Percentiles rank a stretch among this genome's conserved stretches.
Evolutionary conservation across 768 basidiomycete genomes (phyloP).

Genomic region (Clitopilus hobsonii): DNA sequence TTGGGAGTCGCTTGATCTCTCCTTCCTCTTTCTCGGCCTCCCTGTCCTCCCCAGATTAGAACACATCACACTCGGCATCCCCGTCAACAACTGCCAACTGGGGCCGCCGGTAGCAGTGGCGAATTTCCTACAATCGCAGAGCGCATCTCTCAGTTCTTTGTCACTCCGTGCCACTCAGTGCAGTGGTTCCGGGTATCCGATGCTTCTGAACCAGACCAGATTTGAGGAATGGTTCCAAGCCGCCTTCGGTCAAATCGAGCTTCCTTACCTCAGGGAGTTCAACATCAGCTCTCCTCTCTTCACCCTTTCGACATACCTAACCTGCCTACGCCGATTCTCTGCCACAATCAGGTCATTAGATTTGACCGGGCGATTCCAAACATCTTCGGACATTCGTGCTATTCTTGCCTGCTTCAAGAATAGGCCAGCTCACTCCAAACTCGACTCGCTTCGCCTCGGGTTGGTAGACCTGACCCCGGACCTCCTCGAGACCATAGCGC

Average conservation of each 20-base stretch:
- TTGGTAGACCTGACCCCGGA: slow-evolving; percentile 36
- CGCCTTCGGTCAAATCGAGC: slow-evolving; percentile 21
- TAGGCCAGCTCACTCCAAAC: slow-evolving; percentile 12
- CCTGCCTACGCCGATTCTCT: slow-evolving; percentile 28
- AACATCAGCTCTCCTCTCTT: slow-evolving; percentile 31
- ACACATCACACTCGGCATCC: slow-evolving; percentile 34
- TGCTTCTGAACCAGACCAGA: slow-evolving; percentile 18
- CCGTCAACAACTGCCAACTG: slow-evolving; percentile 35
- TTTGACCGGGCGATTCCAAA: slow-evolving; percentile 34
- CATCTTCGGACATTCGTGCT: slow-evolving; percentile 28
- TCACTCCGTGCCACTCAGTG: slow-evolving; percentile 38
- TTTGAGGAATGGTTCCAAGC: slow-evolving; percentile 31
- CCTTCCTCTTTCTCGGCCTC: slow-evolving; percentile 34
- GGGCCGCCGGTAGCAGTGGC: slow-evolving; percentile 33
- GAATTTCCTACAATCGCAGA: slow-evolving; percentile 31
- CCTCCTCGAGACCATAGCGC: slow-evolving; percentile 36
- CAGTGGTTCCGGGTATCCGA: slow-evolving; percentile 26
- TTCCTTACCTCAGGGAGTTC: slow-evolving; percentile 24
- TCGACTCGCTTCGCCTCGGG: slow-evolving; percentile 32
- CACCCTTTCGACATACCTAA: slow-evolving; percentile 29
- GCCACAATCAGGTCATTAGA: slow-evolving; percentile 28
- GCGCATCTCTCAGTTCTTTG: slow-evolving; percentile 28
- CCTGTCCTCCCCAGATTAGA: slow-evolving; percentile 25
- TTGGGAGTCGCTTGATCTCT: slow-evolving; percentile 40
- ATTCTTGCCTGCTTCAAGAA: slow-evolving; percentile 19